phyloP scores from a whole-genome alignment of 129 eudicot species.

The sunflower (Helianthus annuus) region DNA sequence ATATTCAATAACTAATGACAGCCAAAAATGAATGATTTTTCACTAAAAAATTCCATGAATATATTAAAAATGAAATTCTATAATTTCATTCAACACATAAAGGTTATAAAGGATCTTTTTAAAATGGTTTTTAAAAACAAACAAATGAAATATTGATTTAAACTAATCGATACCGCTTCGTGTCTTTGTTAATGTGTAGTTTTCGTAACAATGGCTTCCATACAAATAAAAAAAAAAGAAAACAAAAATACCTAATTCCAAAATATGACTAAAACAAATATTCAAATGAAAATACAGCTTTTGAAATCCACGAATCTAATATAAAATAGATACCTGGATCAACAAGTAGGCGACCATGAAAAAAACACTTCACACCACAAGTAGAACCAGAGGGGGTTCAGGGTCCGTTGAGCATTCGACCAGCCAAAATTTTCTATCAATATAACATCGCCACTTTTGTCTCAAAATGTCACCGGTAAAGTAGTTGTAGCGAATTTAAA shows the following conservation, averaged over 20 bases:
- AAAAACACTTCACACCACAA: constrained; percentile 1
- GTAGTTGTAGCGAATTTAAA: not conserved
- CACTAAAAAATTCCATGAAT: too few species aligned
- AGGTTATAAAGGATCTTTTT: too few species aligned
- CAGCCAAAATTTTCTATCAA: not conserved
- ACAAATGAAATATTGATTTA: too few species aligned
- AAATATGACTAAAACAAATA: not conserved
- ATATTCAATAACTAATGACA: too few species aligned
- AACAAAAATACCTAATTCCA: not conserved
- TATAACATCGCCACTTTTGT: not conserved
- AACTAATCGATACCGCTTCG: too few species aligned
- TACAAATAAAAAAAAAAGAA: not conserved
- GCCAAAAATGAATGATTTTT: too few species aligned
- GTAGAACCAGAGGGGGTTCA: not conserved
- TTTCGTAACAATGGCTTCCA: not conserved
- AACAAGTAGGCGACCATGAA: not conserved
- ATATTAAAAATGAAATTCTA: too few species aligned
- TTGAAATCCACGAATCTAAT: not conserved
- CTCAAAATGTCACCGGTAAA: not conserved
- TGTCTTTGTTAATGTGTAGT: not conserved
- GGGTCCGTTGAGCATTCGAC: not conserved
- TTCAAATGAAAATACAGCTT: not conserved
- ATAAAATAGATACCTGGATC: not conserved
- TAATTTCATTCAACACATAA: too few species aligned
- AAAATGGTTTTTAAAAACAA: too few species aligned